phyloP scores from a whole-genome alignment of 208 protist genomes.

The Leishmania tropica region DNA sequence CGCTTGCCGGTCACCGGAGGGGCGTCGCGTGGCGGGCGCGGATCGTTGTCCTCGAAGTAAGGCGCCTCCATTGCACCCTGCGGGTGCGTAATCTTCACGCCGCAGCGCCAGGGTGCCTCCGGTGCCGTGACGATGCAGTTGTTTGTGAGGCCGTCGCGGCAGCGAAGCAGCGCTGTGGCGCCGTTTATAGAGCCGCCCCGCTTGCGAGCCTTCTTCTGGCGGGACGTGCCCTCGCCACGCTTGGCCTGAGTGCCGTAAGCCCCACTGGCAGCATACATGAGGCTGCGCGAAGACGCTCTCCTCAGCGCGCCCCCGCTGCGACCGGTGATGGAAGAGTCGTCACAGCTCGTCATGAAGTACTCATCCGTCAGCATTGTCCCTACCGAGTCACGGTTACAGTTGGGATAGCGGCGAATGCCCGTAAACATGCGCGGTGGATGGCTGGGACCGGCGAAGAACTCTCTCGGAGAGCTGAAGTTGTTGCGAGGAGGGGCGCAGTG shows the following conservation, averaged over 20 bases:
- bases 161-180: not conserved
- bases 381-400: constrained; percentile 54
- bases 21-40: constrained; percentile 41
- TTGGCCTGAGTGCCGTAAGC: constrained; percentile 12
- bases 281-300: not conserved
- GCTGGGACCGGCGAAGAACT: constrained; percentile 72
- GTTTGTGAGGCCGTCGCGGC: constrained; percentile 29
- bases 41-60: constrained; percentile 67
- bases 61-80: constrained; percentile 47
- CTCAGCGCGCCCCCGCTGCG: not conserved
- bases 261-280: not conserved
- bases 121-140: constrained; percentile 43
- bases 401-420: constrained; percentile 71
- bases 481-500: constrained; percentile 2
- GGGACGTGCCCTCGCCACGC: constrained; percentile 20
- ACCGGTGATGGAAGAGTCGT: constrained; percentile 3
- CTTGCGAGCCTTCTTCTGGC: constrained; percentile 5
- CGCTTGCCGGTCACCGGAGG: constrained; percentile 34
- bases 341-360: constrained; percentile 44
- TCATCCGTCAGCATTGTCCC: constrained; percentile 75
- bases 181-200: not conserved
- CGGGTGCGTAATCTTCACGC: constrained; percentile 37
- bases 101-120: constrained; percentile 41
- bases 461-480: constrained; percentile 53
- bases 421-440: constrained; percentile 55